These are phyloP conservation scores for Apiospora pterosperma DNA, from an alignment of 2,329 filamentous ascomycete species.

Conservation along the genomic window DNA sequence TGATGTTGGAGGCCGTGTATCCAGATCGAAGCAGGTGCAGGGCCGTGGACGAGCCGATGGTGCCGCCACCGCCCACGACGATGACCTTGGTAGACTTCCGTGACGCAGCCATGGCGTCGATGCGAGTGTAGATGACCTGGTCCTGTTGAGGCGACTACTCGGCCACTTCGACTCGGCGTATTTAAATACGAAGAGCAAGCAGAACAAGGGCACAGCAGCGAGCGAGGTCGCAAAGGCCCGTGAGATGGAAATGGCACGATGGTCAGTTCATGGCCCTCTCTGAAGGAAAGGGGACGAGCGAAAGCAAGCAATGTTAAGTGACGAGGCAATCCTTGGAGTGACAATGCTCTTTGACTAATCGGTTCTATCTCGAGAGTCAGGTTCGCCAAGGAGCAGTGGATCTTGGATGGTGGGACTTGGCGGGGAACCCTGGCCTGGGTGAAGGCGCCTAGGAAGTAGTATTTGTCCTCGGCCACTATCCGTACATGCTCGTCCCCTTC, in stretches of 20 bases:
- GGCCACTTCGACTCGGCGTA: not conserved
- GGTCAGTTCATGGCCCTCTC: not conserved
- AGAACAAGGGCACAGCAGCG: not conserved
- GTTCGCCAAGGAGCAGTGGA: not conserved
- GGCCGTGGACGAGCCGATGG: conserved; percentile 43
- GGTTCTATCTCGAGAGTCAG: not conserved
- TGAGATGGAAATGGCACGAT: not conserved
- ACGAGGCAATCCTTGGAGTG: not conserved
- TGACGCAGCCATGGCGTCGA: conserved; percentile 17
- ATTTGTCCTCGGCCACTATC: too few species aligned
- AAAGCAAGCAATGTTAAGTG: not conserved
- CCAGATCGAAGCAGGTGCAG: conserved; percentile 40
- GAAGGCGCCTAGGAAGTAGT: too few species aligned
- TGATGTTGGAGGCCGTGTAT: conserved; percentile 40
- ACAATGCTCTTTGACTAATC: not conserved
- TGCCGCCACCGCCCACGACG: conserved; percentile 45
- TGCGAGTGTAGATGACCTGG: not conserved
- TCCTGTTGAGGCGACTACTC: not conserved
- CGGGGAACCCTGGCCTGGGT: not conserved
- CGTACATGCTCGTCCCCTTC: too few species aligned
- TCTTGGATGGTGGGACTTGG: not conserved
- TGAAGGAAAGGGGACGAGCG: not conserved
- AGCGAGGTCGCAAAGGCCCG: not conserved
- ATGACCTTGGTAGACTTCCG: conserved; percentile 28
- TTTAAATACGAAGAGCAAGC: not conserved